Evolutionary conservation across 1,284 basidiomycete species (phyloP).

Genomic region (Violaceomyces palustris): DNA sequence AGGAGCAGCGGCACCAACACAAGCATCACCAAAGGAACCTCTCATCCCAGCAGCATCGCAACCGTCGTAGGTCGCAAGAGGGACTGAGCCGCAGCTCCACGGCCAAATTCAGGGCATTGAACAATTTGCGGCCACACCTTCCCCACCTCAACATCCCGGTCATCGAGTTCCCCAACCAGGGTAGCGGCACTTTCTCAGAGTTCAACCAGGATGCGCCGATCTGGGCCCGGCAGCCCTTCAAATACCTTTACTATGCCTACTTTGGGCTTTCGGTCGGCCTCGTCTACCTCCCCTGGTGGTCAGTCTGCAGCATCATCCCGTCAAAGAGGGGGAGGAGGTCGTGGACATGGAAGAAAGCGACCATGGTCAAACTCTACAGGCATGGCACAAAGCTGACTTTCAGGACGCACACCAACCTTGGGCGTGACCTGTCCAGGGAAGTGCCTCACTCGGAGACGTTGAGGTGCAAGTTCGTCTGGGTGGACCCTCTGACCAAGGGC

Average conservation of each 20-base stretch:
- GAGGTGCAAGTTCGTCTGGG: conserved; percentile 38
- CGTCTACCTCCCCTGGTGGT: conserved; percentile 32
- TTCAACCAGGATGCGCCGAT: conserved; percentile 37
- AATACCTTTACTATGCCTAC: conserved; percentile 39
- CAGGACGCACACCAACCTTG: conserved; percentile 36
- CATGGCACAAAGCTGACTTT: conserved; percentile 41
- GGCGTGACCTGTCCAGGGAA: conserved; percentile 26
- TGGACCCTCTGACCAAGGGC: conserved; percentile 24
- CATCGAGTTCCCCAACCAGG: conserved; percentile 45
- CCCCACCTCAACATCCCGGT: conserved; percentile 30
- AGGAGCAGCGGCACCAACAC: neutral
- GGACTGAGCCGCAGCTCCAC: no score
- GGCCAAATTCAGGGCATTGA: no score
- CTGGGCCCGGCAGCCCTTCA: conserved; percentile 40
- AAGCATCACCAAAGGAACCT: neutral
- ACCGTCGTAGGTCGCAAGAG: no score
- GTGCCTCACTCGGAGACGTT: conserved; percentile 41
- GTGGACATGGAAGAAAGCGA: conserved; percentile 46
- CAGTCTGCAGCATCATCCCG: conserved; percentile 21
- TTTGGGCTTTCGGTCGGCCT: conserved; percentile 42
- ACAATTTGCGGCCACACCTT: no score
- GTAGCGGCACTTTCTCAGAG: conserved; percentile 34
- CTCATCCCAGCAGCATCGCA: no score
- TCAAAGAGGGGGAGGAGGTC: conserved; percentile 23
- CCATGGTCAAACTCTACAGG: conserved; percentile 36